Conservation (phyloP, 2,329 filamentous ascomycete genomes). For the Fusarium guadeloupense region DNA sequence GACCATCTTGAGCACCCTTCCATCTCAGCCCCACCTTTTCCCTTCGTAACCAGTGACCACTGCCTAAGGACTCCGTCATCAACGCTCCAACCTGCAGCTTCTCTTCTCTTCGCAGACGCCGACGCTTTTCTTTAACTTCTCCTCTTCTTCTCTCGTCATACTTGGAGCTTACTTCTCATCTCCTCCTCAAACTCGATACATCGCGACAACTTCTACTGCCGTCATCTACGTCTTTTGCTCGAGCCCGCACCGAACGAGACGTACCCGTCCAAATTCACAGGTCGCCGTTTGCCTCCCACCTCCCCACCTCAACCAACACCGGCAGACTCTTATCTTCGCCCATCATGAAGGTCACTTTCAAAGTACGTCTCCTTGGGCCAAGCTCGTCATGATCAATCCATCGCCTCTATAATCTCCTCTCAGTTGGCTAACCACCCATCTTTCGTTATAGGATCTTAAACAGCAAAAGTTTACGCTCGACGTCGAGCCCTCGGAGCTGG, state of each 20-base stretch:
- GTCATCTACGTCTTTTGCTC: not conserved
- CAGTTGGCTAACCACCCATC: conserved; percentile 15
- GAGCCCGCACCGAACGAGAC: conserved; percentile 24
- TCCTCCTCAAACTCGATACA: not conserved
- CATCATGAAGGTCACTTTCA: conserved; percentile 76
- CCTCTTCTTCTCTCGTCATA: conserved; percentile 11
- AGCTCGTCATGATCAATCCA: not conserved
- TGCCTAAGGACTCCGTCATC: conserved; percentile 32
- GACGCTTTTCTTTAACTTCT: conserved; percentile 6
- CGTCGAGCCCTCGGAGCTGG: conserved; percentile 89
- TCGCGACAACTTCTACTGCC: not conserved
- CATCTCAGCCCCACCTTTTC: conserved; percentile 27
- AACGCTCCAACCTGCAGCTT: conserved; percentile 25
- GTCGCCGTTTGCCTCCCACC: conserved; percentile 36
- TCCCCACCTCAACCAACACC: conserved; percentile 41
- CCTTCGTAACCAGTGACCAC: conserved; percentile 13
- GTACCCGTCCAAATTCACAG: conserved; percentile 9
- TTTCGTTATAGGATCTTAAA: conserved; percentile 82
- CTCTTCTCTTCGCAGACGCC: conserved; percentile 16
- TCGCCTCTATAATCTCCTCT: not conserved
- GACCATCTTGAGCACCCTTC: conserved; percentile 15
- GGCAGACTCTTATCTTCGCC: conserved; percentile 52
- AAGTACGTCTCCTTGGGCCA: conserved; percentile 55
- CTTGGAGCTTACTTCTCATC: conserved; percentile 4
- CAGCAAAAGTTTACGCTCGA: conserved; percentile 98